phyloP scores from a whole-genome alignment of 768 basidiomycete genomes.

The Agaricus blazei region DNA sequence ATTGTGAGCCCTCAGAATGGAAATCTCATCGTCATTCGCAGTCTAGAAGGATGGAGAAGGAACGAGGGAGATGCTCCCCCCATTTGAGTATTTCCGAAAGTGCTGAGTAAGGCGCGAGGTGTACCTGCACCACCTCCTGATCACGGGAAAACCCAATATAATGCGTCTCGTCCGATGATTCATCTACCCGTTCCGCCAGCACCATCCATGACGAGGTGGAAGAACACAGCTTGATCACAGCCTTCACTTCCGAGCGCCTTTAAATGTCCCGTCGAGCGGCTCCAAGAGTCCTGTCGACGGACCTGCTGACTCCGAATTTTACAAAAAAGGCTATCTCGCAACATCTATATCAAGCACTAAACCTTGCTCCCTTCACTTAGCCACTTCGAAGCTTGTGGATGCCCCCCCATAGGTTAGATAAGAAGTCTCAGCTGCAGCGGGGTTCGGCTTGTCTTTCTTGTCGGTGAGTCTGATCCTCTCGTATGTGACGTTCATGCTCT shows the following conservation, averaged over 20 bases:
- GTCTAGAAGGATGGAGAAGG: too few species aligned
- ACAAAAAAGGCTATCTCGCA: neutral
- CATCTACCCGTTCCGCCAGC: neutral
- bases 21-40: too few species aligned
- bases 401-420: slow-evolving; percentile 9
- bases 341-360: slow-evolving; percentile 1
- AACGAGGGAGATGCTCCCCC: too few species aligned
- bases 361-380: neutral
- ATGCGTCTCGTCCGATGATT: neutral
- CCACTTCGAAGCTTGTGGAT: slow-evolving; percentile 4
- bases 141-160: too few species aligned
- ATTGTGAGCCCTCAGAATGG: too few species aligned
- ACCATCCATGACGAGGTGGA: neutral
- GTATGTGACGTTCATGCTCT: neutral
- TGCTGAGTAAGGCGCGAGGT: too few species aligned
- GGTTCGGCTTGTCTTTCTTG: slow-evolving; percentile 41
- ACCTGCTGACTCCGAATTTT: neutral
- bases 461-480: slow-evolving; percentile 25
- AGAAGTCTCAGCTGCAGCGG: slow-evolving; percentile 24
- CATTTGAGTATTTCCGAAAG: too few species aligned
- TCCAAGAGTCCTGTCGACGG: slow-evolving; percentile 4
- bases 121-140: too few species aligned
- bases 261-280: neutral
- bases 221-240: neutral
- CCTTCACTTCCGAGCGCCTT: neutral